These are phyloP conservation scores for Chaetomiaceae sp. DNA, from an alignment of 2,329 filamentous ascomycete genomes.

Conservation along the genomic window DNA sequence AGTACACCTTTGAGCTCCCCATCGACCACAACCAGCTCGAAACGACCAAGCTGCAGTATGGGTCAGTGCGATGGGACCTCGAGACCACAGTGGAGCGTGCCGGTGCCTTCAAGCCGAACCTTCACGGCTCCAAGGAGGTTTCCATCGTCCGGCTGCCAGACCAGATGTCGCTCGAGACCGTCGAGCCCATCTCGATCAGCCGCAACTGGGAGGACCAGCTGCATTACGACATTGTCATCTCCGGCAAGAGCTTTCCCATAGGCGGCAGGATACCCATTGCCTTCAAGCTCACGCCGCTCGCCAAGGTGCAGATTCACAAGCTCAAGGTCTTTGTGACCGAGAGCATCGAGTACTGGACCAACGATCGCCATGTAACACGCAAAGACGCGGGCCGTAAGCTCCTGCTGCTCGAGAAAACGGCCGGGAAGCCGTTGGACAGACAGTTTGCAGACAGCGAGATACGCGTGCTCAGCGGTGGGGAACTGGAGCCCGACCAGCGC, in stretches of 20 bases:
- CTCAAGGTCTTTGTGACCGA: slow-evolving; percentile 90
- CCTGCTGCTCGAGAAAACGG: slow-evolving; percentile 78
- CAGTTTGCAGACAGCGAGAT: slow-evolving; percentile 71
- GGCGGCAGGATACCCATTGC: slow-evolving; percentile 85
- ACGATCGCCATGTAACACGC: slow-evolving; percentile 75
- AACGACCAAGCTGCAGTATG: slow-evolving; percentile 80
- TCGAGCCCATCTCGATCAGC: slow-evolving; percentile 92
- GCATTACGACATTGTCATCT: slow-evolving; percentile 94
- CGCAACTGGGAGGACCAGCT: slow-evolving; percentile 92
- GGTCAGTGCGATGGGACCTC: slow-evolving; percentile 80
- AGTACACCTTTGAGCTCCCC: slow-evolving; percentile 75
- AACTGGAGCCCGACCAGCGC: slow-evolving; percentile 51
- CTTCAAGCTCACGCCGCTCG: slow-evolving; percentile 86
- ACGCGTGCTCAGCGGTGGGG: slow-evolving; percentile 71
- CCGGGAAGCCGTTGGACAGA: slow-evolving; percentile 67
- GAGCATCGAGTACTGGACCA: slow-evolving; percentile 85
- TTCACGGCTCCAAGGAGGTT: slow-evolving; percentile 76
- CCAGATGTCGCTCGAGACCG: slow-evolving; percentile 78
- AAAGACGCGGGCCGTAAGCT: slow-evolving; percentile 81
- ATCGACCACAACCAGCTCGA: slow-evolving; percentile 85
- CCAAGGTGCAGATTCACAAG: slow-evolving; percentile 88
- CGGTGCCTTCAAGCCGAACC: slow-evolving; percentile 82
- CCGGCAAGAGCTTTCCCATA: slow-evolving; percentile 88
- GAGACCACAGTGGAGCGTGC: slow-evolving; percentile 80
- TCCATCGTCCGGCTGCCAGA: slow-evolving; percentile 78